Evolutionary conservation across 495 filamentous ascomycete species (phyloP).

Genomic region (Hypoxylon crocopeplum): DNA sequence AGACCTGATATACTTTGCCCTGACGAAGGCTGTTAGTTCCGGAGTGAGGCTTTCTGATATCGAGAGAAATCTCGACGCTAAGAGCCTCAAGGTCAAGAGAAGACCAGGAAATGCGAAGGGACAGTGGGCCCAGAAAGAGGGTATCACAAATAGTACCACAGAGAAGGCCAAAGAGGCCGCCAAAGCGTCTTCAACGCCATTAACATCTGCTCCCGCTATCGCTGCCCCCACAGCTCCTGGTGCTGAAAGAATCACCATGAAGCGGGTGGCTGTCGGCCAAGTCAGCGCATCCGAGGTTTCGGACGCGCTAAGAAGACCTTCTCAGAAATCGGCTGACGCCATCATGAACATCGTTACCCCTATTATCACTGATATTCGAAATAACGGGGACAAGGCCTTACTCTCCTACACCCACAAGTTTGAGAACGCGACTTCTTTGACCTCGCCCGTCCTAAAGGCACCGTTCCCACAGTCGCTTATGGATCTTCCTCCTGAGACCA

Average conservation of each 20-base stretch:
- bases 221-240: constrained; percentile 56
- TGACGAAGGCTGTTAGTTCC: constrained; percentile 83
- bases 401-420: constrained; percentile 96
- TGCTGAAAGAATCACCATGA: constrained; percentile 79
- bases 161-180: constrained; percentile 50
- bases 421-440: constrained; percentile 89
- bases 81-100: constrained; percentile 91
- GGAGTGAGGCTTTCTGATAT: constrained; percentile 88
- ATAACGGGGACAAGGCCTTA: constrained; percentile 82
- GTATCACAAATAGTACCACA: constrained; percentile 56
- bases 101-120: constrained; percentile 93
- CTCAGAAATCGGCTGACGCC: constrained; percentile 86
- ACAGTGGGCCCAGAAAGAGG: constrained; percentile 83
- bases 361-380: constrained; percentile 84
- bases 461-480: constrained; percentile 86
- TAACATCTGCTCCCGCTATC: constrained; percentile 30
- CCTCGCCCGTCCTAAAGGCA: constrained; percentile 83
- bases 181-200: constrained; percentile 27
- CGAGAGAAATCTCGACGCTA: constrained; percentile 89
- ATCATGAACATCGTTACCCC: constrained; percentile 90
- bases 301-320: constrained; percentile 80
- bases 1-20: constrained; percentile 93
- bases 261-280: constrained; percentile 70
- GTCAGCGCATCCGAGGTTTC: constrained; percentile 66
- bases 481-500: constrained; percentile 80